Evolutionary conservation across 768 basidiomycete species (phyloP).

Genomic region (Leccinum incarnatum): DNA sequence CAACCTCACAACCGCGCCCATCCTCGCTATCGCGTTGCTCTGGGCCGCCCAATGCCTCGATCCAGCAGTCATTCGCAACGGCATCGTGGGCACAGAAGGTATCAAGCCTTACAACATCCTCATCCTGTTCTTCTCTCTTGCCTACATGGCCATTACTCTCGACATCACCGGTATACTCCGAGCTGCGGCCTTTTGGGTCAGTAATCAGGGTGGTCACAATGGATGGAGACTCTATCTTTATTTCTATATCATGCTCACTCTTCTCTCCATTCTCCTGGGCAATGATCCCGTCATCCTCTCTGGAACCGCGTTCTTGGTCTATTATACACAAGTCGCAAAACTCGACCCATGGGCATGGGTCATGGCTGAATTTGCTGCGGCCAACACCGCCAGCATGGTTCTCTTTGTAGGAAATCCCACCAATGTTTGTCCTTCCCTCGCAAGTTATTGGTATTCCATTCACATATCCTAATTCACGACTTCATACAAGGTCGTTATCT

Average conservation of each 20-base stretch:
- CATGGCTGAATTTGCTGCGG: slow-evolving; percentile 73
- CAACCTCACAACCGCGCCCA: slow-evolving; percentile 54
- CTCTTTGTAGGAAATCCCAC: slow-evolving; percentile 90
- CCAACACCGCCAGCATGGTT: slow-evolving; percentile 74
- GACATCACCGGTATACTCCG: slow-evolving; percentile 87
- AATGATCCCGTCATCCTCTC: slow-evolving; percentile 94
- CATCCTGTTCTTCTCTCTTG: slow-evolving; percentile 86
- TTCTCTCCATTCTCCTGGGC: slow-evolving; percentile 76
- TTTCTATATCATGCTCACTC: slow-evolving; percentile 81
- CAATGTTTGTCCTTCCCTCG: slow-evolving; percentile 44
- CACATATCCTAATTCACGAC: neutral
- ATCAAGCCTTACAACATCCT: slow-evolving; percentile 92
- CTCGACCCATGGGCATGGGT: slow-evolving; percentile 63
- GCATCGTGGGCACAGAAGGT: slow-evolving; percentile 77
- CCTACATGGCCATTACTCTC: slow-evolving; percentile 90
- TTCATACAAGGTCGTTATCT: slow-evolving; percentile 58
- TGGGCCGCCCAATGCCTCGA: slow-evolving; percentile 57
- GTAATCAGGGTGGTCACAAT: slow-evolving; percentile 69
- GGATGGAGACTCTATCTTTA: slow-evolving; percentile 74
- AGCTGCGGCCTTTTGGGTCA: slow-evolving; percentile 87
- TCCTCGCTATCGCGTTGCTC: slow-evolving; percentile 48
- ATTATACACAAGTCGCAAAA: slow-evolving; percentile 65
- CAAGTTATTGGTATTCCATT: neutral
- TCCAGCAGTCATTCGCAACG: slow-evolving; percentile 53
- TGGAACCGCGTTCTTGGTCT: slow-evolving; percentile 86